A percentile compares a stretch with the other conserved stretches of the same genome.
These are phyloP conservation scores for Beauveria bassiana DNA, from an alignment of 2,329 filamentous ascomycete genomes.

Conservation along the genomic window DNA sequence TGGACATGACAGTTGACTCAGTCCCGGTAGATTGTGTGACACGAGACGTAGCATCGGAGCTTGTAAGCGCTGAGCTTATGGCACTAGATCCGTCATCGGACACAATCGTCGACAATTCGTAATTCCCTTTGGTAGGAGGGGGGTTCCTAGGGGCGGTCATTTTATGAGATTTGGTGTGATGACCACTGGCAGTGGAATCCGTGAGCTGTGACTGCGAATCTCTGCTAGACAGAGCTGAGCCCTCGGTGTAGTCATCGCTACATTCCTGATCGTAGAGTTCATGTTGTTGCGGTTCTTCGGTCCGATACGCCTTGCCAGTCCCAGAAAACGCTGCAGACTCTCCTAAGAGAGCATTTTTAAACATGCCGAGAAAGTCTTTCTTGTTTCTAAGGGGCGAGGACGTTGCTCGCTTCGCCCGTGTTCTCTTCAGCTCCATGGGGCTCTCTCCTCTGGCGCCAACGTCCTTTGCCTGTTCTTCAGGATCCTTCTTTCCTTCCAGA, in stretches of 20 bases:
- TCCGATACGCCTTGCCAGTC: slow-evolving; percentile 40
- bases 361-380: slow-evolving; percentile 47
- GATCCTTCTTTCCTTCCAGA: not conserved
- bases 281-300: slow-evolving; percentile 34
- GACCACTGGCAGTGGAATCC: not conserved
- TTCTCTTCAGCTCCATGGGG: slow-evolving; percentile 43
- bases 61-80: slow-evolving; percentile 17
- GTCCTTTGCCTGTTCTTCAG: slow-evolving; percentile 20
- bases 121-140: slow-evolving; percentile 46
- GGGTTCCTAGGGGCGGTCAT: slow-evolving; percentile 28
- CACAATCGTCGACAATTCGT: slow-evolving; percentile 51
- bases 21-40: slow-evolving; percentile 43
- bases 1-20: slow-evolving; percentile 42
- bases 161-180: slow-evolving; percentile 13
- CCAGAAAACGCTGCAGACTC: slow-evolving; percentile 45
- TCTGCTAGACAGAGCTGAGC: slow-evolving; percentile 15
- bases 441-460: slow-evolving; percentile 13
- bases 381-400: slow-evolving; percentile 44
- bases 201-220: slow-evolving; percentile 12
- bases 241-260: slow-evolving; percentile 18
- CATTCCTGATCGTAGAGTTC: slow-evolving; percentile 18
- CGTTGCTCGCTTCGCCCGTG: slow-evolving; percentile 44
- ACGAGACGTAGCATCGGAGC: slow-evolving; percentile 44
- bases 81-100: slow-evolving; percentile 43
- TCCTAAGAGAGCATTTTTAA: slow-evolving; percentile 56